A percentile compares a stretch with the other conserved stretches of the same genome.
These are phyloP conservation scores for Termitomyces sp. DNA, from an alignment of 768 basidiomycete genomes.

Conservation along the genomic window DNA sequence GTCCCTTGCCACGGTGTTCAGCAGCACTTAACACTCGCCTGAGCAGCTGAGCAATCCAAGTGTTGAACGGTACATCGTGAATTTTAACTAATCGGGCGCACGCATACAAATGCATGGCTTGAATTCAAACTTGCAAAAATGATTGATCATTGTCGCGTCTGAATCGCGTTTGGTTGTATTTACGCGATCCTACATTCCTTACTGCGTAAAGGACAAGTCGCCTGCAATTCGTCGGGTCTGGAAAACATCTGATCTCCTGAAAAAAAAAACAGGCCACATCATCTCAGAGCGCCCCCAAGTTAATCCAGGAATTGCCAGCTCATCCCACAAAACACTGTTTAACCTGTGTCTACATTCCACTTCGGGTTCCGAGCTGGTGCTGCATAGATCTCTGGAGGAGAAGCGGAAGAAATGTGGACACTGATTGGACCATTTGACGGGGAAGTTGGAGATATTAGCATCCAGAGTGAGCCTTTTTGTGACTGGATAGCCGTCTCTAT, in stretches of 20 bases:
- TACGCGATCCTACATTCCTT: conserved; percentile 5
- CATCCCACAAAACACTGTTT: not conserved
- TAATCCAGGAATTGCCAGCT: not conserved
- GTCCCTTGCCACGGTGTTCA: no score
- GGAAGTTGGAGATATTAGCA: conserved; percentile 27
- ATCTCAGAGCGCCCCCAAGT: not conserved
- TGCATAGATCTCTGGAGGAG: not conserved
- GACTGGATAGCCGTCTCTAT: not conserved
- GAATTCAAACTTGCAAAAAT: not conserved
- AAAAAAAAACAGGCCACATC: not conserved
- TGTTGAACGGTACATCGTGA: not conserved
- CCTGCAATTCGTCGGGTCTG: not conserved
- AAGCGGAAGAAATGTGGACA: conserved; percentile 42
- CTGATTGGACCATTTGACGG: conserved; percentile 52
- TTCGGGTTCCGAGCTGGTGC: not conserved
- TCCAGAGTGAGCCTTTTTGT: conserved; percentile 30
- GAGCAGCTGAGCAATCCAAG: not conserved
- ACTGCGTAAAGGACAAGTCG: not conserved
- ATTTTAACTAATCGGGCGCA: not conserved
- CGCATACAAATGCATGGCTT: not conserved
- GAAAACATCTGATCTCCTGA: not conserved
- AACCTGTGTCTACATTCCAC: not conserved
- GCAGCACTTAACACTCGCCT: no score
- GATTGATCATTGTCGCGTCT: not conserved
- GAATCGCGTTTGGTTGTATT: conserved; percentile 8